Base-by-base conservation (phyloP, 163 green algal genomes). In the Picocystis sp. region DNA sequence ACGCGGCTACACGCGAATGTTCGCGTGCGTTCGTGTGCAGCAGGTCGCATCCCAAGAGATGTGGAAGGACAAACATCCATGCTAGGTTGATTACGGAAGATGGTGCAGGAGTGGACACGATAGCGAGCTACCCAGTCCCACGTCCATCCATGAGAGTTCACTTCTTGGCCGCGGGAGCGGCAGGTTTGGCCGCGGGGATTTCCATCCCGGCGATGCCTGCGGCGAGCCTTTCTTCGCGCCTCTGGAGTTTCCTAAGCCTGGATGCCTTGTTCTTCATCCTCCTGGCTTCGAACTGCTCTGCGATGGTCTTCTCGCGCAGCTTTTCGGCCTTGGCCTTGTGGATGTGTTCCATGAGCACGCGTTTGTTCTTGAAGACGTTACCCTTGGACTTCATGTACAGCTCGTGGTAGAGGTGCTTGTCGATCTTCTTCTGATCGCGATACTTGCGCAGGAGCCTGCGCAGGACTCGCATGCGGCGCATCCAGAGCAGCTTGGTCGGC, bases 361-460 rank as follows among this genome's bases (percentile, higher is more conserved):
- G 82, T 81, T 98, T 98, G 83, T 99, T 99, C 87, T 98, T 99
- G 85, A 86, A 99, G 65, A 95, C 82, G 73, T 98, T 98, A 86
- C 91, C 91, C 86, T 99, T 99, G 41, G 93, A 81, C 79, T 95
- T 93, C 69, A 95, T 73, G 75, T 99, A 97, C 41, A 97, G 79
- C 60, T 93, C 78, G 65, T 95, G 89, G 80, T 99, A 99, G 52
- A 97, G 79, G 79, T 99, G 85, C 69, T 80, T 84, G 81, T 99
- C 91, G 45, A 99, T 97, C 83, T 99, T 99, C 84, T 98, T 98
- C 47, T 72, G 73, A 71, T 97, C 89, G 22, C 91, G 73, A 78
- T 99, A 99, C 79, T 97, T 97, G 58, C 84, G 82, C 23, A 99
- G 78, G 63, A 99, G 58, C 55, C 91, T 78, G 51, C 91, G 82